Percentiles rank a stretch among this genome's conserved stretches.
Conservation (phyloP, 345 rosid species). For the Euphorbia lathyris region DNA sequence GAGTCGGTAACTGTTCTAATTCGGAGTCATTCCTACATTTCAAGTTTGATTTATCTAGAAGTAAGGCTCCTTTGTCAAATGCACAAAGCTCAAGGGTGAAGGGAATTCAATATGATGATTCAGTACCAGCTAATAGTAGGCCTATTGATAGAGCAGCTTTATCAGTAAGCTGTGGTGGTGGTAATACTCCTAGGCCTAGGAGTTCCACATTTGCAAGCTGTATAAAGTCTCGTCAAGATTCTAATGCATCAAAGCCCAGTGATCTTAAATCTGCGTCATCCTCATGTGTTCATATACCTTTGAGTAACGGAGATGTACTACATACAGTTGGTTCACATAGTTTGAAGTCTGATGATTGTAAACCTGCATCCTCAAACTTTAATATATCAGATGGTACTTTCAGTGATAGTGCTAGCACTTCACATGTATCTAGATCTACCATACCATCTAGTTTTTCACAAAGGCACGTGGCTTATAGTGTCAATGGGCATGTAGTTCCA, state of each 20-base stretch:
- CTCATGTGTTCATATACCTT: not conserved
- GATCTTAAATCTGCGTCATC: constrained; percentile 12
- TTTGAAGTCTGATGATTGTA: constrained; percentile 1
- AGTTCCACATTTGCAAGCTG: constrained; percentile 25
- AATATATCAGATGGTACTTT: constrained; percentile 28
- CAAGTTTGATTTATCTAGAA: constrained; percentile 39
- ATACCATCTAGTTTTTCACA: constrained; percentile 31
- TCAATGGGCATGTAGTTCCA: constrained; percentile 28
- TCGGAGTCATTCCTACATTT: constrained; percentile 38
- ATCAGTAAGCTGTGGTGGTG: constrained; percentile 21
- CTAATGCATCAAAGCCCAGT: not conserved
- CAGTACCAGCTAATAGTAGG: constrained; percentile 21
- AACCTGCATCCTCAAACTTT: constrained; percentile 1
- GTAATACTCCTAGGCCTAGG: constrained; percentile 16
- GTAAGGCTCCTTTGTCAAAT: constrained; percentile 16
- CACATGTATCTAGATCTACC: constrained; percentile 34
- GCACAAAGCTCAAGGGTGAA: constrained; percentile 28
- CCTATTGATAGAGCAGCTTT: constrained; percentile 23
- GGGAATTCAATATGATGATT: constrained; percentile 27
- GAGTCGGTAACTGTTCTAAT: constrained; percentile 24
- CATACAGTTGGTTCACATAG: constrained; percentile 2
- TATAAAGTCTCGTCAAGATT: constrained; percentile 17
- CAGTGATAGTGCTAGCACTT: constrained; percentile 22
- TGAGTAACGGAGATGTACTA: not conserved
- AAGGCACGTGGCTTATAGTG: constrained; percentile 30